Evolutionary conservation across 257 asterid species (phyloP), one percentile per base, ranked within the genome.

Genomic region (Thymus mandschuricus): DNA sequence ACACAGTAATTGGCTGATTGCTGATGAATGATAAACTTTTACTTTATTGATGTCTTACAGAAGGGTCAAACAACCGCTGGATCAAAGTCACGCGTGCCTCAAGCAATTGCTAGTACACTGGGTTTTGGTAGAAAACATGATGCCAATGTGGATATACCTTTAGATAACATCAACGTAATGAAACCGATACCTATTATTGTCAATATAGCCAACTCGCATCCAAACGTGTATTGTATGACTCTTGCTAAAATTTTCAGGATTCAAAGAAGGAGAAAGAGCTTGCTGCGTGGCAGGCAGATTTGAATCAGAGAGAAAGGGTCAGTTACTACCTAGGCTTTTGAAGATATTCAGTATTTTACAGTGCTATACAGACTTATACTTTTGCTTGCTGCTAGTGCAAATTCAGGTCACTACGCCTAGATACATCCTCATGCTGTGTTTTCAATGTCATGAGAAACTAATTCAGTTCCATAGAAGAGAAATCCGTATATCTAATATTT

Each of bases 51-150:
- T 60, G 10, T 48, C 61, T 71, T 82, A 87, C 96, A 94, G 99
- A 89, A 89, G 49, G 92, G 89, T 73, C 84, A 88, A 21, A 62
- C 67, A 21, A 12, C 67, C 29, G 21, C 67, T 13, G 91, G 77
- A 35, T 86, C 97, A 15, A 91, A 91, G 78, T 84, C 99, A 49
- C 85, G 90, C 54, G 64, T 94, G 43, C 96, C 97, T 21, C 86
- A 89, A 78, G 86, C 81, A 77, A 87, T 94, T 69, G 79, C 97
- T 43, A 89, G 52, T 85, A 86, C 97, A 40, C 77, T 94, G 44
- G 99, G 99, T 62, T 87, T 94, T 67, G 96, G 99, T 51, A 95
- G 81, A 84, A 94, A 87, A 70, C 92, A 91, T 64, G 98, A 94
- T 83, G 99, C 97, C 44, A 89, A 95, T 31, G 93, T 78, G 71